Evolutionary conservation across 176 grass and related monocot species (phyloP), one percentile per base, ranked within the genome.

Genomic region (Phyllostachys edulis): DNA sequence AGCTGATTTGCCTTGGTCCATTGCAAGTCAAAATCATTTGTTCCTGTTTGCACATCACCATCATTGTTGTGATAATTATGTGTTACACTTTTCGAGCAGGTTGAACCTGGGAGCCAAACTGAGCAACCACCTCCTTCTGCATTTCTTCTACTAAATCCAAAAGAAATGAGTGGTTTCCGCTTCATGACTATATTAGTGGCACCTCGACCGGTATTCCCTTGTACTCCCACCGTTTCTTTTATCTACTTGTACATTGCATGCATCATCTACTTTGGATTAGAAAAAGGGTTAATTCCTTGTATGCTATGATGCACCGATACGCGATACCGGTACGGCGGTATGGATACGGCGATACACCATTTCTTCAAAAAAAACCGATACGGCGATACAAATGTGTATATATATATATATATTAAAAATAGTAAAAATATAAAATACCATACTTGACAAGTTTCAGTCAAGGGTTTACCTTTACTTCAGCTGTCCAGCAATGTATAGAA

Each of bases 21-120:
- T 54, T 50, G 14, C 20, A 56, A 69, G 49, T 69, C 56, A 56
- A 65, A 56, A 67, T n/a, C 2, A 81, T 69, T 21, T 41, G 47
- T 56, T 55, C 34, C 34, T 5, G 37, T 61, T 8, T 75, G 21
- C 29, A 75, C 9, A 40, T 52, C 39, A 9, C 21, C 46, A 75
- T 75, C 60, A 29, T 64, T 61, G 9, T 16, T 87, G 13, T 84
- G 41, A 34, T 57, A 61, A 36, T 67, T 40, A 21, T 75, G 21
- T 87, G 20, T 70, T 87, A n/a, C 21, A 16, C 67, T 76, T 87
- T 73, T 84, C 17, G 7, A 88, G 73, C 61, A 98, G 96, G 94
- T 95, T 63, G 96, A 98, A 87, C 96, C 96, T 81, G 96, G 96
- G 81, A 96, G 96, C 68, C 96, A 98, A 90, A 98, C 93, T 82